phyloP scores from a whole-genome alignment of 116 monocot genomes.

The Dioscorea cayenensis region DNA sequence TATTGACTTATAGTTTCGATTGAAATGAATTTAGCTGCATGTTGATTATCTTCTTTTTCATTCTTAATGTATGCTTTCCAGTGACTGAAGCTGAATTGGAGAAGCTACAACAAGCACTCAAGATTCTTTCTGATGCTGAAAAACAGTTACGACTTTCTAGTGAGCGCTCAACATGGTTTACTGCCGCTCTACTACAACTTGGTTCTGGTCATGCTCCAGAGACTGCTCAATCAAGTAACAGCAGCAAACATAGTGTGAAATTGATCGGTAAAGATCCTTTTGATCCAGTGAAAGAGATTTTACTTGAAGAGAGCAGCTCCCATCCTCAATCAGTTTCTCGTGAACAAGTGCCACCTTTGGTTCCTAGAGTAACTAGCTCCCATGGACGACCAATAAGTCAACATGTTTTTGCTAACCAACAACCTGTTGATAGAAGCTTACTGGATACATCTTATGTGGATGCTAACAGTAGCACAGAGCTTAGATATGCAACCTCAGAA shows the following conservation, averaged over 20 bases:
- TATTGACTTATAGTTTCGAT: neutral
- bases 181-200: conserved; percentile 81
- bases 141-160: conserved; percentile 82
- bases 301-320: neutral
- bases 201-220: conserved; percentile 44
- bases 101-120: conserved; percentile 68
- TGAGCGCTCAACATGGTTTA: conserved; percentile 90
- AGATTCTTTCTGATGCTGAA: conserved; percentile 87
- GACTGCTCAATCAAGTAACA: conserved; percentile 33
- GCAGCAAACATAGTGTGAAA: conserved; percentile 27
- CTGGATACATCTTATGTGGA: conserved; percentile 7
- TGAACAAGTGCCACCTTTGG: neutral
- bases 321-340: neutral
- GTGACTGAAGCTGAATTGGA: conserved; percentile 58
- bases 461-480: conserved; percentile 4
- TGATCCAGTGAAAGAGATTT: conserved; percentile 10
- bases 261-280: neutral
- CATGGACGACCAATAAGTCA: neutral
- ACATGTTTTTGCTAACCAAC: neutral
- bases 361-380: conserved; percentile 9
- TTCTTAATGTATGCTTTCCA: neutral
- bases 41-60: too few species aligned
- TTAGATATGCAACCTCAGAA: conserved; percentile 19
- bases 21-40: too few species aligned
- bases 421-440: conserved; percentile 2